phyloP scores from a whole-genome alignment of 1,284 basidiomycete genomes.

The Ceratobasidium sp. region DNA sequence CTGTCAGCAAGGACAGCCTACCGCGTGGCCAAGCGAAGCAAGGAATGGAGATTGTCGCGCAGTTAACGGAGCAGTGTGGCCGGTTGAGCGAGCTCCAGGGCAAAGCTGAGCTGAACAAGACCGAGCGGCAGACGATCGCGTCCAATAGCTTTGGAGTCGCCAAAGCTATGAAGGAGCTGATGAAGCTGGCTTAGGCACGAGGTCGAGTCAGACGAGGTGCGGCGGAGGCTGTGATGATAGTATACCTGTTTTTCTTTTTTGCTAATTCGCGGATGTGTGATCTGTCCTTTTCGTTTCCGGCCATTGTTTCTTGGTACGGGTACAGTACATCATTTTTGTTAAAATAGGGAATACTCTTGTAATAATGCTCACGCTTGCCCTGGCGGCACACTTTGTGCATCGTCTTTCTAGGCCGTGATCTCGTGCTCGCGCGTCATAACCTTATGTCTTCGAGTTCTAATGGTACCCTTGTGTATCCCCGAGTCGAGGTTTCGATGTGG shows the following conservation, averaged over 20 bases:
- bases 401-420: neutral
- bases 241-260: conserved; percentile 9
- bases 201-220: too few relatives aligned
- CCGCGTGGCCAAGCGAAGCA: conserved; percentile 69
- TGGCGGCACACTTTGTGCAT: neutral
- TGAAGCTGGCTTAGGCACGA: conserved; percentile 60
- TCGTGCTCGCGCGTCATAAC: too few relatives aligned
- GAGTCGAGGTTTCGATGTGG: too few relatives aligned
- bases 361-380: neutral
- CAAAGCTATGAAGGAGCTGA: conserved; percentile 90
- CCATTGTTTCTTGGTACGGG: neutral
- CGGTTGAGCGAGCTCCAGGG: conserved; percentile 90
- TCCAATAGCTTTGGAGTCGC: conserved; percentile 92
- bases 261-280: neutral
- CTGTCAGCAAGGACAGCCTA: conserved; percentile 90
- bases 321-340: conserved; percentile 14
- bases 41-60: conserved; percentile 80
- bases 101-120: conserved; percentile 78
- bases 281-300: neutral
- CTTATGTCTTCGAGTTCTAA: too few relatives aligned
- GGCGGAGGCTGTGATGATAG: too few relatives aligned
- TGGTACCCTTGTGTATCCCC: too few relatives aligned
- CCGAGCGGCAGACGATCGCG: conserved; percentile 89
- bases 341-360: neutral
- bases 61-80: conserved; percentile 90